These are phyloP conservation scores for Graphilbum fragrans DNA, from an alignment of 2,329 filamentous ascomycete species.

Conservation along the genomic window DNA sequence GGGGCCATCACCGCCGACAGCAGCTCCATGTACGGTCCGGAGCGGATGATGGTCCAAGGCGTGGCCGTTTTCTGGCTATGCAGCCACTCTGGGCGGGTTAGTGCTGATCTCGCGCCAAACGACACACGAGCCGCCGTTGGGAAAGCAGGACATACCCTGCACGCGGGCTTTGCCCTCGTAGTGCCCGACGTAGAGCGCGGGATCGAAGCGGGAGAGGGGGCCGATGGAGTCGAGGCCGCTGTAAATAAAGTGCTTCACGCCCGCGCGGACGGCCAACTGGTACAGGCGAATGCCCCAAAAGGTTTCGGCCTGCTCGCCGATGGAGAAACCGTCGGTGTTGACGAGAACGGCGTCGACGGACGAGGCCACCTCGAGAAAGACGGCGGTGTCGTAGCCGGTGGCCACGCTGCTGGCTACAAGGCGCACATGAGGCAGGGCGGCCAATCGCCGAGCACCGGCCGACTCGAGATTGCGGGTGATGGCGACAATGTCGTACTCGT, in stretches of 20 bases:
- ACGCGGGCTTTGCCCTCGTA: slow-evolving; percentile 26
- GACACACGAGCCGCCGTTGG: neutral
- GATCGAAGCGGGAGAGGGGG: slow-evolving; percentile 32
- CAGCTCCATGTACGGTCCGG: slow-evolving; percentile 16
- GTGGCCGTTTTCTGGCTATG: slow-evolving; percentile 4
- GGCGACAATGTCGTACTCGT: slow-evolving; percentile 1
- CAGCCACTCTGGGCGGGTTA: slow-evolving; percentile 2
- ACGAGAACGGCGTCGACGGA: slow-evolving; percentile 26
- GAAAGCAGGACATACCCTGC: slow-evolving; percentile 10
- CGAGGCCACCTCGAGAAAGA: neutral
- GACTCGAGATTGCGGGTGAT: neutral
- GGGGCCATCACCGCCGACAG: slow-evolving; percentile 3
- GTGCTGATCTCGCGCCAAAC: neutral
- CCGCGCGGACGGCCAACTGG: slow-evolving; percentile 27
- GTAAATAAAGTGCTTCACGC: slow-evolving; percentile 30
- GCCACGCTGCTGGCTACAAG: neutral
- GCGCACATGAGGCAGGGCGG: slow-evolving; percentile 1
- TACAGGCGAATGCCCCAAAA: slow-evolving; percentile 33
- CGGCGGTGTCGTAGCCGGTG: slow-evolving; percentile 1
- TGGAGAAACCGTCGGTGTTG: slow-evolving; percentile 37
- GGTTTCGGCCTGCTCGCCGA: slow-evolving; percentile 35
- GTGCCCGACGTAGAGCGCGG: slow-evolving; percentile 32
- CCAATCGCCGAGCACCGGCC: neutral
- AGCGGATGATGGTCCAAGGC: slow-evolving; percentile 13
- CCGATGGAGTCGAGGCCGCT: slow-evolving; percentile 36